A percentile compares a stretch with the other conserved stretches of the same genome.
These are phyloP conservation scores for Stereocaulon alpinum DNA, from an alignment of 495 filamentous ascomycete species.

Conservation along the genomic window DNA sequence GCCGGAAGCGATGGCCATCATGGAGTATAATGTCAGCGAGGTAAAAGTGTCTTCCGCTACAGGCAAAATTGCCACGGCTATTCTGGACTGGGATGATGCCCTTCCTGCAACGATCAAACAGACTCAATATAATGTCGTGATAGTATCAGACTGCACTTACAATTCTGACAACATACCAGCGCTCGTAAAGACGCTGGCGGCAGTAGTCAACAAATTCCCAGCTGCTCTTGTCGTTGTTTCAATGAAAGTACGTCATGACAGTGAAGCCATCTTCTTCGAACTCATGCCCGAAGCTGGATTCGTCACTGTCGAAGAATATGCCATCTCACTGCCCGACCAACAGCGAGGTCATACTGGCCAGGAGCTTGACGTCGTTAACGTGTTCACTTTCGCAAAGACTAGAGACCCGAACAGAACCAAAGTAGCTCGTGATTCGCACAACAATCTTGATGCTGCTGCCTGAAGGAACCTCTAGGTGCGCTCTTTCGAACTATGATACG, in stretches of 20 bases:
- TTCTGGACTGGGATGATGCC: constrained; percentile 65
- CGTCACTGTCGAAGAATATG: constrained; percentile 34
- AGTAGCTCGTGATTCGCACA: neutral
- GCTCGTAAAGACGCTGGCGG: constrained; percentile 58
- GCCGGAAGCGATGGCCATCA: constrained; percentile 60
- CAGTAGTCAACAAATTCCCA: constrained; percentile 41
- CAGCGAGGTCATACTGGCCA: constrained; percentile 26
- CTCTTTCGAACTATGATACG: too few species aligned
- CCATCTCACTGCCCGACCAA: constrained; percentile 47
- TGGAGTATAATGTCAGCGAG: constrained; percentile 42
- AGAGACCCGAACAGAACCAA: neutral
- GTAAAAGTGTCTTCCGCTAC: constrained; percentile 25
- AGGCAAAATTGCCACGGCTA: constrained; percentile 41
- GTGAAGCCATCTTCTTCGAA: constrained; percentile 70
- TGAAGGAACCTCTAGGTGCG: too few species aligned
- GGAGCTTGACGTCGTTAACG: constrained; percentile 48
- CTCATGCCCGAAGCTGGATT: constrained; percentile 56
- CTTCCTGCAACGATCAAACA: constrained; percentile 34
- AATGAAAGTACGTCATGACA: constrained; percentile 76
- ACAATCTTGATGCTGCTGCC: too few species aligned
- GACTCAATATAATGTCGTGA: constrained; percentile 54
- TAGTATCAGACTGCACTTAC: constrained; percentile 92
- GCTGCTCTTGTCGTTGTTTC: constrained; percentile 56
- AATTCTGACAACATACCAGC: constrained; percentile 72
- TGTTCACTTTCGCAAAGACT: constrained; percentile 36